Evolutionary conservation across 192 early-diverging fungal genomes (phyloP).

Genomic region (Umbelopsis sp.): DNA sequence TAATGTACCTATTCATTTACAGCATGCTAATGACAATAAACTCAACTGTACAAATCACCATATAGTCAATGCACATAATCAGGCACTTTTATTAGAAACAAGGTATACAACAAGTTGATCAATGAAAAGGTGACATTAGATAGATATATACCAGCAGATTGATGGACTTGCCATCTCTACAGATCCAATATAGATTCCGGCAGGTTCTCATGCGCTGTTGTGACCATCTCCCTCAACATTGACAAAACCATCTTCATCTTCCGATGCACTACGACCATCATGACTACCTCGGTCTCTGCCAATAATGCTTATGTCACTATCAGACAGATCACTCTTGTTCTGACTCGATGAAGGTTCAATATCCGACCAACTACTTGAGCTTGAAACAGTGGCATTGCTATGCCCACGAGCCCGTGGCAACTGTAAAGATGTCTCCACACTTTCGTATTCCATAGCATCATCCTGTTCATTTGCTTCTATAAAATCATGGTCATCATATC

Average conservation of each 20-base stretch:
- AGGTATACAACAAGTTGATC: too few relatives aligned
- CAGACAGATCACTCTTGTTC: background rate
- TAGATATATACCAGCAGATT: background rate
- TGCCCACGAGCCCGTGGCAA: conserved; percentile 2
- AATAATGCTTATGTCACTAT: conserved; percentile 6
- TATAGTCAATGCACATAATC: too few relatives aligned
- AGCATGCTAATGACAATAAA: background rate
- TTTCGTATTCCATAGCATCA: background rate
- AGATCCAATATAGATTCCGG: background rate
- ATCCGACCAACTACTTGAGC: conserved; percentile 13
- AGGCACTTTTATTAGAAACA: too few relatives aligned
- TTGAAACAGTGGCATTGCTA: conserved; percentile 15
- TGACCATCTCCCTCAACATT: background rate
- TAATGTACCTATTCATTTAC: conserved; percentile 8
- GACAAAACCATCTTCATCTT: conserved; percentile 11
- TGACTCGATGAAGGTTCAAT: background rate
- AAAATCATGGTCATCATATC: background rate
- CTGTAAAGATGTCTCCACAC: background rate
- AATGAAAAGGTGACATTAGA: background rate
- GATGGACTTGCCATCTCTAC: background rate
- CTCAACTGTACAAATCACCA: background rate
- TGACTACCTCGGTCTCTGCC: conserved; percentile 2
- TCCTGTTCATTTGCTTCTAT: conserved; percentile 3
- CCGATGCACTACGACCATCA: background rate
- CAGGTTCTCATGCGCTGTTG: background rate